phyloP scores from a whole-genome alignment of 352 stramenopile genomes.

The Pythium sp. region DNA sequence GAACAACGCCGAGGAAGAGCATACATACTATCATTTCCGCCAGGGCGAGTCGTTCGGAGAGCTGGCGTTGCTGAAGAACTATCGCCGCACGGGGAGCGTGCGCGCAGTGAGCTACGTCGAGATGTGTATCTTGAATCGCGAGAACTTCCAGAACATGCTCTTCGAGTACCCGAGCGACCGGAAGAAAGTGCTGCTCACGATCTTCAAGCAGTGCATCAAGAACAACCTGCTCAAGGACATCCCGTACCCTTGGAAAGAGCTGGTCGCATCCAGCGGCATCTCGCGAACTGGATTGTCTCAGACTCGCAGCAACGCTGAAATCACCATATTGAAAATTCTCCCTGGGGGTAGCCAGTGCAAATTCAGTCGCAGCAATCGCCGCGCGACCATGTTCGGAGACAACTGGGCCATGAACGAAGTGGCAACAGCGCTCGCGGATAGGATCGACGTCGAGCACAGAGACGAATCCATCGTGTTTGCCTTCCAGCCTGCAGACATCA shows the following conservation, averaged over 20 bases:
- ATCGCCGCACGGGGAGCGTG: conserved; percentile 38
- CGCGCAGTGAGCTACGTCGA: conserved; percentile 47
- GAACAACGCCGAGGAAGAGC: not conserved
- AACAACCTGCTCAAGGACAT: conserved; percentile 11
- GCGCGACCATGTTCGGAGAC: conserved; percentile 6
- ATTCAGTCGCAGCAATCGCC: conserved; percentile 4
- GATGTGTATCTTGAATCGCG: conserved; percentile 43
- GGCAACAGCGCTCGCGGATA: not conserved
- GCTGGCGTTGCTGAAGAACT: conserved; percentile 55
- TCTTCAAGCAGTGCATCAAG: conserved; percentile 4
- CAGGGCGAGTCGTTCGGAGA: conserved; percentile 46
- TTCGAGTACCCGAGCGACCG: conserved; percentile 33
- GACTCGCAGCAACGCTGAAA: not conserved
- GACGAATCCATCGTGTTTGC: conserved; percentile 9
- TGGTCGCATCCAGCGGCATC: not conserved
- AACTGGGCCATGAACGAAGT: conserved; percentile 6
- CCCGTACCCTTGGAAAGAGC: conserved; percentile 6
- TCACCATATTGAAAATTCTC: not conserved
- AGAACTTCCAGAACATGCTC: conserved; percentile 38
- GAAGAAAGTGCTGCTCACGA: conserved; percentile 2
- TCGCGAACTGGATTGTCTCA: not conserved
- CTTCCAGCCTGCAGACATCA: conserved; percentile 6
- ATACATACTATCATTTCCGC: conserved; percentile 1
- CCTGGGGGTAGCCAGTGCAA: not conserved
- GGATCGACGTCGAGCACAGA: conserved; percentile 3